Base-by-base conservation (phyloP, 345 rosid genomes). In the Populus pruinosa region DNA sequence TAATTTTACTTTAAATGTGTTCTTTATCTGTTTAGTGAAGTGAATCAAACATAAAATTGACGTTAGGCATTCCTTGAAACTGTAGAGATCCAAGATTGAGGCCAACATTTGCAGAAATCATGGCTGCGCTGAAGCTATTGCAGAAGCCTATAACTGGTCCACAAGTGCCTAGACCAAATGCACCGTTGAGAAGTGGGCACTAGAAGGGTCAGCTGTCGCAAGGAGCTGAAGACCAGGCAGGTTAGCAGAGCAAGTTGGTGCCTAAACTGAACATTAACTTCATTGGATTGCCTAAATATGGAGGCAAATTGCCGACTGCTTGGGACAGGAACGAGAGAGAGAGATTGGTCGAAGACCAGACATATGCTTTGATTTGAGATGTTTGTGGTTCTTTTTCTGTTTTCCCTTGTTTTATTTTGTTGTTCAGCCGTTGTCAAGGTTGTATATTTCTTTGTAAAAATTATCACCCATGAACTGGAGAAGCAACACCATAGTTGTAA, bases 71-170 rank as follows among this genome's bases (percentile, higher is more conserved):
- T 70, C 10, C 29, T 70, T 17, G 29, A 36, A 55, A 70, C 66
- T 80, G 78, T 66, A 94, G 98, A 77, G 94, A 94, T 86, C 95
- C 97, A 50, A 91, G 79, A 87, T 66, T 91, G 89, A 87, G 98
- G 81, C 98, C 97, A 27, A 84, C 97, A 69, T 94, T 94, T 83
- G 87, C 86, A 16, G 97, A 93, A 87, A 94, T 94, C 73, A 90
- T 94, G 95, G 89, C 90, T 71, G 92, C 88, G 59, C 80, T 94
- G 87, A 93, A 89, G 88, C 95, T 94, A n/a, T 82, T 91, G 84
- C 97, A 92, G 87, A 93, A 86, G 84, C 93, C 96, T 20, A 55
- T 89, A 76, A 79, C 87, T 59, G 79, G 82, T 71, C 29, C 87
- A 41, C 87, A 82, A 64, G 86, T 67, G 41, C 86, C 86, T 1